phyloP scores from a whole-genome alignment of 768 basidiomycete genomes.

The Sporobolomyces phaffii region DNA sequence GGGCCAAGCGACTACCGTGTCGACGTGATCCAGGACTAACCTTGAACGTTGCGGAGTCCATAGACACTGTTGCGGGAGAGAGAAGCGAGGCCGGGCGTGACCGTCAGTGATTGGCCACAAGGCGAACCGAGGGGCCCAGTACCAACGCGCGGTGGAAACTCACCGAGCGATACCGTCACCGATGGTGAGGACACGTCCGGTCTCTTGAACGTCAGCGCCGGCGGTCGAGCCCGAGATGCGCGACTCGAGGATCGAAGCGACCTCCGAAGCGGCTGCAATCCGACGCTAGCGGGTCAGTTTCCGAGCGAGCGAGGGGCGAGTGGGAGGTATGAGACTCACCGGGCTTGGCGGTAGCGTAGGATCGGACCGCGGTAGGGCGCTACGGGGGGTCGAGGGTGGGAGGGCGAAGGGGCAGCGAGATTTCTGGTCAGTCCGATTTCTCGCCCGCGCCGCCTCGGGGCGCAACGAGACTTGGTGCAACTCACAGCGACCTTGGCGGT shows the following conservation, averaged over 20 bases:
- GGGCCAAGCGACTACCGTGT: too few species aligned
- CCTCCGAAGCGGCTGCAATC: conserved; percentile 87
- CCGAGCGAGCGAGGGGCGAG: too few species aligned
- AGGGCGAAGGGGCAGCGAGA: neutral
- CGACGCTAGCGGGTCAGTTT: conserved; percentile 3
- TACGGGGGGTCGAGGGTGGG: conserved; percentile 18
- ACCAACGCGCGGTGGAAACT: conserved; percentile 1
- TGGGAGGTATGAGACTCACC: conserved; percentile 55
- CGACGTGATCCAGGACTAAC: conserved; percentile 49
- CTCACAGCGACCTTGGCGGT: conserved; percentile 33
- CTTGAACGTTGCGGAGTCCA: conserved; percentile 96
- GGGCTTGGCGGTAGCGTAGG: conserved; percentile 97
- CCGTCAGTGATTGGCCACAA: neutral
- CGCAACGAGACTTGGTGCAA: neutral
- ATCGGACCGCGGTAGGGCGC: conserved; percentile 51
- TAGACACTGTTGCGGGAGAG: conserved; percentile 65
- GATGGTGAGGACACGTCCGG: conserved; percentile 84
- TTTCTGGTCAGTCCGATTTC: conserved; percentile 1
- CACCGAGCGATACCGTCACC: conserved; percentile 77
- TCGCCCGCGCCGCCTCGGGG: neutral
- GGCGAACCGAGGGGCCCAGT: neutral
- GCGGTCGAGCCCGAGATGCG: conserved; percentile 89
- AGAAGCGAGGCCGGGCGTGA: neutral
- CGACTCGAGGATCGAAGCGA: conserved; percentile 96
- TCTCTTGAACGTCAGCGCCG: conserved; percentile 95